phyloP scores from a whole-genome alignment of 768 basidiomycete species.

The Sutorius australiensis region DNA sequence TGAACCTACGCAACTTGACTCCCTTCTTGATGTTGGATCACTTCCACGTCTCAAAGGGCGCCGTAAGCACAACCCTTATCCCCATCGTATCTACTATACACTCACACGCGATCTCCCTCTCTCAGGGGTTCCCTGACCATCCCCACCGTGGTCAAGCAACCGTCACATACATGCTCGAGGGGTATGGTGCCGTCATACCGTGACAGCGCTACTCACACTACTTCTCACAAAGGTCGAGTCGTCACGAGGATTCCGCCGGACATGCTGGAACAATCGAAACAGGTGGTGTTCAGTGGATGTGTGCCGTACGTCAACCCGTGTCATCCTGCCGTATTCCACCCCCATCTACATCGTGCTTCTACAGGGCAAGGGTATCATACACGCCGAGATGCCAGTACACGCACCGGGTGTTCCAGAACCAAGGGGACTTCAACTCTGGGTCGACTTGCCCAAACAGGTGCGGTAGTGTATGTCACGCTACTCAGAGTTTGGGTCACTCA shows the following conservation, averaged over 20 bases:
- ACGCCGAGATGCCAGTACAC: slow-evolving; percentile 88
- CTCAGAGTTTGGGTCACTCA: slow-evolving; percentile 14
- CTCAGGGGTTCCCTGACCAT: slow-evolving; percentile 88
- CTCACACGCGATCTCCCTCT: neutral
- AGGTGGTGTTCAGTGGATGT: slow-evolving; percentile 97
- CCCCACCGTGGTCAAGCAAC: slow-evolving; percentile 89
- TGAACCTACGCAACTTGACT: slow-evolving; percentile 69
- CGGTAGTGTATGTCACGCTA: slow-evolving; percentile 3
- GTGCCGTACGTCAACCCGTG: slow-evolving; percentile 48
- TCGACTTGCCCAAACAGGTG: slow-evolving; percentile 73
- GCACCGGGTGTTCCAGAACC: slow-evolving; percentile 65
- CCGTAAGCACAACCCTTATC: slow-evolving; percentile 42
- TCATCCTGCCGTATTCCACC: neutral
- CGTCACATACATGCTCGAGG: slow-evolving; percentile 87
- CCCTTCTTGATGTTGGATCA: slow-evolving; percentile 93
- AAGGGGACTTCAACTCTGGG: slow-evolving; percentile 83
- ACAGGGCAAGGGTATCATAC: slow-evolving; percentile 68
- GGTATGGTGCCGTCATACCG: slow-evolving; percentile 37
- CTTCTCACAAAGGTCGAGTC: slow-evolving; percentile 48
- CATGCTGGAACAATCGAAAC: slow-evolving; percentile 71
- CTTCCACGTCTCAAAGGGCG: slow-evolving; percentile 66
- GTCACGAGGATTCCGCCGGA: slow-evolving; percentile 90
- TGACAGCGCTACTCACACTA: neutral
- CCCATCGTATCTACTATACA: neutral
- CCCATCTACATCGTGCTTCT: slow-evolving; percentile 1